phyloP scores from a whole-genome alignment of 345 rosid genomes.

The Lepidium sativum region DNA sequence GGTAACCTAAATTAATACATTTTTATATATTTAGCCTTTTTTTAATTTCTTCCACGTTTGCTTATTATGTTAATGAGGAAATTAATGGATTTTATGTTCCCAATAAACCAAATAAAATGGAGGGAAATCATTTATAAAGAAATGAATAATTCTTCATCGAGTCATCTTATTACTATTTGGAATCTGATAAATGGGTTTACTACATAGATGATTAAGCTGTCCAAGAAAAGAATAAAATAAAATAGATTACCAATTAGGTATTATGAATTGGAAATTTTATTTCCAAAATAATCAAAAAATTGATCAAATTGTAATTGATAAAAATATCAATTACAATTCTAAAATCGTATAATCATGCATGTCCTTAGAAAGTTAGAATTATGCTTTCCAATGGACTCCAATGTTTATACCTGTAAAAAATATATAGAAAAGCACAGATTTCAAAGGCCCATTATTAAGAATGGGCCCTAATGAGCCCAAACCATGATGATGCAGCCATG shows the following conservation, averaged over 20 bases:
- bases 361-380: no score
- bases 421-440: not conserved
- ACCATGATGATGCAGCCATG: not conserved
- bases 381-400: no score
- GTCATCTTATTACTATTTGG: not conserved
- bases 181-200: not conserved
- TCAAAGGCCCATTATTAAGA: not conserved
- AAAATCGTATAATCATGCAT: no score
- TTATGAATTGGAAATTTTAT: not conserved
- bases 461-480: not conserved
- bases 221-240: no score
- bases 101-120: constrained; percentile 1
- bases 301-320: not conserved
- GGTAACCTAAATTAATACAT: constrained; percentile 52
- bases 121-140: not conserved
- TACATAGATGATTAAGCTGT: not conserved
- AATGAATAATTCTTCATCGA: not conserved
- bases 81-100: constrained; percentile 12
- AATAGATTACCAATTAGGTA: not conserved
- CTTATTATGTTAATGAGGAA: not conserved
- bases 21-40: not conserved
- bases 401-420: no score
- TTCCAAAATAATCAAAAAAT: not conserved
- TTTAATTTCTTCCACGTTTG: constrained; percentile 11
- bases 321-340: no score